Conservation (phyloP, 139 green algal species). For the Penium margaritaceum region DNA sequence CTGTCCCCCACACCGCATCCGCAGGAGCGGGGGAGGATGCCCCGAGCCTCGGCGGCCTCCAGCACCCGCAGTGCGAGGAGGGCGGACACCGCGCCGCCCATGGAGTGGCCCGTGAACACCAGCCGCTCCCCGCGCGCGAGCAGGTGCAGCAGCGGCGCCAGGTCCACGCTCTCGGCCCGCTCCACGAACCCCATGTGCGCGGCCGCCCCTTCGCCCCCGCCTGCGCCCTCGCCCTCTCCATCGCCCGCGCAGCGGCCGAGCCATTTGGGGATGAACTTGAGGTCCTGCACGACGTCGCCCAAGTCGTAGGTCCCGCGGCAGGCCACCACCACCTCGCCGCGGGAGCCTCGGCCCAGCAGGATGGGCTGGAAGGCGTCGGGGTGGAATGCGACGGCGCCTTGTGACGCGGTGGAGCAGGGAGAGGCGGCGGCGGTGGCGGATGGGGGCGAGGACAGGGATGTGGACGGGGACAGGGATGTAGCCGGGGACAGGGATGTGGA, state of each 20-base stretch:
- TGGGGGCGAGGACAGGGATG: too few relatives aligned
- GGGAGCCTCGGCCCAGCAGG: not conserved
- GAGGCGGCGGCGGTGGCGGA: too few relatives aligned
- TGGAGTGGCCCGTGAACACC: constrained; percentile 29
- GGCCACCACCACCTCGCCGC: constrained; percentile 10
- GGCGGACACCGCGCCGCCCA: constrained; percentile 22
- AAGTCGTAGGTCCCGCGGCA: constrained; percentile 15
- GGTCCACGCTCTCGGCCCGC: not conserved
- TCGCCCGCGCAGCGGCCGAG: not conserved
- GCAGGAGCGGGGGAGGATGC: too few relatives aligned
- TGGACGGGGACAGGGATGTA: too few relatives aligned
- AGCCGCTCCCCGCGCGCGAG: constrained; percentile 11
- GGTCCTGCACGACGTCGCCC: constrained; percentile 8
- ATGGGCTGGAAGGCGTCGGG: not conserved
- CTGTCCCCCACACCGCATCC: too few relatives aligned
- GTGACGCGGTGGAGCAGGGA: too few relatives aligned
- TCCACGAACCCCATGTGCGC: constrained; percentile 28
- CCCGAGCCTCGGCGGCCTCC: constrained; percentile 5
- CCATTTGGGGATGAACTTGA: constrained; percentile 20
- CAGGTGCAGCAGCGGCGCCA: constrained; percentile 2
- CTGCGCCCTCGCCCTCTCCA: too few relatives aligned
- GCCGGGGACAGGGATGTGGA: too few relatives aligned
- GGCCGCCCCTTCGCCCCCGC: not conserved
- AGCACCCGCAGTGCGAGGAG: constrained; percentile 19
- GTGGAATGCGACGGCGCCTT: too few relatives aligned